Conservation (phyloP, 495 filamentous ascomycete species). For the Penicillium robsamsonii region DNA sequence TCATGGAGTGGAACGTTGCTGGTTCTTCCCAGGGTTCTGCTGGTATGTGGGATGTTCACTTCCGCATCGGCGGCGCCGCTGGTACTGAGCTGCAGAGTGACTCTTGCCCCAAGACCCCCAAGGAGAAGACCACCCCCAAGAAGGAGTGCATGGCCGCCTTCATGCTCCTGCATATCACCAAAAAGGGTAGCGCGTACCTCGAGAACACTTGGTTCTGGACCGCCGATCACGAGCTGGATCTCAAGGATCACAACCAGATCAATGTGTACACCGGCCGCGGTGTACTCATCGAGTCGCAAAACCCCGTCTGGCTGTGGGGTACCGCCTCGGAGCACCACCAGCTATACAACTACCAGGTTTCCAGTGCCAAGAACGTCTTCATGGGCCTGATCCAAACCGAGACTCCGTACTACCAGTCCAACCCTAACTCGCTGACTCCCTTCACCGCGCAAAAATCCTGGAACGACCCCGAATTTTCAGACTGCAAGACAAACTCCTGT, state of each 20-base stretch:
- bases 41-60: conserved; percentile 91
- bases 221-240: conserved; percentile 88
- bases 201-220: conserved; percentile 98
- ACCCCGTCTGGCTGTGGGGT: conserved; percentile 64
- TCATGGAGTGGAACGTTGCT: conserved; percentile 89
- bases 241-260: conserved; percentile 72
- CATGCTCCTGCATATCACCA: conserved; percentile 77
- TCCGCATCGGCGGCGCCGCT: conserved; percentile 75
- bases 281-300: conserved; percentile 66
- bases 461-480: conserved; percentile 73
- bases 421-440: conserved; percentile 70
- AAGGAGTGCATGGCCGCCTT: conserved; percentile 68
- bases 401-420: conserved; percentile 88
- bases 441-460: conserved; percentile 61
- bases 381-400: conserved; percentile 87
- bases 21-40: conserved; percentile 62
- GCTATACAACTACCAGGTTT: conserved; percentile 87
- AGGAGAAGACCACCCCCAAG: conserved; percentile 52
- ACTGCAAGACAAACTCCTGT: conserved; percentile 61
- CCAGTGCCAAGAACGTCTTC: conserved; percentile 77
- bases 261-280: conserved; percentile 92
- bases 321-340: conserved; percentile 85
- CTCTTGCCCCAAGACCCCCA: conserved; percentile 64
- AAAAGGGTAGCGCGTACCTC: conserved; percentile 68
- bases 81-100: conserved; percentile 78